Evolutionary conservation across 2,329 filamentous ascomycete genomes (phyloP), one percentile per base, ranked within the genome.

Genomic region (Dendrostoma leiphaemia): DNA sequence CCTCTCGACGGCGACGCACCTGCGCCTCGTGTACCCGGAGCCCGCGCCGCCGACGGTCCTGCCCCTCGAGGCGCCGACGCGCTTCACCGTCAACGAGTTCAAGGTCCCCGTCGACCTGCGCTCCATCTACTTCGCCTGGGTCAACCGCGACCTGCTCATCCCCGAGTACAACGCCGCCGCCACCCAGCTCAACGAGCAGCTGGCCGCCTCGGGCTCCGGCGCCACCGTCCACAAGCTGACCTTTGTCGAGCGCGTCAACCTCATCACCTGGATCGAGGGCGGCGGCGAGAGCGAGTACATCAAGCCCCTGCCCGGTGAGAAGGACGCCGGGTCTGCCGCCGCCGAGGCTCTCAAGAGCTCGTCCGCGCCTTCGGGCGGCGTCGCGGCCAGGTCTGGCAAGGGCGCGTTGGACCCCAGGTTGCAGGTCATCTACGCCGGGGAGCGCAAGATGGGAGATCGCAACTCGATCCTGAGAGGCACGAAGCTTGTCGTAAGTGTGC

Each of bases 121-220:
- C 67, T 94, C 89, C 69, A 93, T 97, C 72, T 97, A 93, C 77
- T 96, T 97, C 68, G 91, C 91, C 53, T 99, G 91, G 91, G 80
- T 90, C 65, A 95, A 97, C 74, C 91, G 91, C 70, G 93, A 97
- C 74, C 85, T 88, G 52, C 85, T 88, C 51, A 91, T 96, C 61
- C 89, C 90, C 10, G 91, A 96, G 64, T 97, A 97, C 79, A 94
- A 97, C 71, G 84, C 88, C 24, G 87, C 88, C 0, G 89, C 90
- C 13, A 86, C 89, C 64, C 80, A 85, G 62, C 79, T 97, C 53
- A 96, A 96, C 68, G 86, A 90, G 48, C 85, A 91, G 65, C 78
- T 97, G 10, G 55, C 47, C 9, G 51, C 55, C 29, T 43, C 44
- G 29, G 77, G 76, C 1, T 84, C 82, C 17, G 78, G 78, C 19